Conservation (phyloP, 495 filamentous ascomycete species). For the Tuber microsphaerosporum region DNA sequence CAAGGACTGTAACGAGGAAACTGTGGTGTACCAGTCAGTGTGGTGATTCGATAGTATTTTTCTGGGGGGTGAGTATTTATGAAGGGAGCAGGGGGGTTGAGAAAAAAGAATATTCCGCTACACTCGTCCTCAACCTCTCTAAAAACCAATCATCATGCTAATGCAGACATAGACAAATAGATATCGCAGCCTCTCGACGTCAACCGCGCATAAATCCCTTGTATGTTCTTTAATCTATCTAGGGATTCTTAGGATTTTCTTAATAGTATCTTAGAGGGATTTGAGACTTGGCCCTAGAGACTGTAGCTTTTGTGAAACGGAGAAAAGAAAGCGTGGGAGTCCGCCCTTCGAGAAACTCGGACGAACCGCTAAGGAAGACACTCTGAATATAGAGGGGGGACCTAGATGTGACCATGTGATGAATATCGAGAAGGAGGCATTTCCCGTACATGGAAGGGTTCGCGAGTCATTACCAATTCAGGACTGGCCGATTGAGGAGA, state of each 20-base stretch:
- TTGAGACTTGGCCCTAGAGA: neutral
- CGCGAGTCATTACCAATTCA: slow-evolving; percentile 3
- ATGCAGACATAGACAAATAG: neutral
- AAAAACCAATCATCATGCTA: neutral
- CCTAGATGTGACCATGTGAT: neutral
- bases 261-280: neutral
- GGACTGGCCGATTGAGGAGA: neutral
- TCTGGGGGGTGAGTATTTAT: neutral
- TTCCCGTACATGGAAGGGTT: neutral
- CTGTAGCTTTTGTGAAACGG: neutral
- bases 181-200: neutral
- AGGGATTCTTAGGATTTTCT: neutral
- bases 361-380: neutral
- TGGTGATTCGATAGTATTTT: neutral
- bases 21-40: neutral
- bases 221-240: neutral
- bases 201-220: neutral
- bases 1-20: neutral
- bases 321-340: neutral
- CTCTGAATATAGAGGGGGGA: neutral
- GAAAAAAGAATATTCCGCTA: neutral
- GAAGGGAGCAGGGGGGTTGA: neutral
- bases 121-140: neutral
- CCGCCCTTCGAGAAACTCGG: slow-evolving; percentile 3
- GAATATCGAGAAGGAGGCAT: neutral